These are phyloP conservation scores for Coemansia reversa DNA, from an alignment of 192 early-diverging fungal species.

Conservation along the genomic window DNA sequence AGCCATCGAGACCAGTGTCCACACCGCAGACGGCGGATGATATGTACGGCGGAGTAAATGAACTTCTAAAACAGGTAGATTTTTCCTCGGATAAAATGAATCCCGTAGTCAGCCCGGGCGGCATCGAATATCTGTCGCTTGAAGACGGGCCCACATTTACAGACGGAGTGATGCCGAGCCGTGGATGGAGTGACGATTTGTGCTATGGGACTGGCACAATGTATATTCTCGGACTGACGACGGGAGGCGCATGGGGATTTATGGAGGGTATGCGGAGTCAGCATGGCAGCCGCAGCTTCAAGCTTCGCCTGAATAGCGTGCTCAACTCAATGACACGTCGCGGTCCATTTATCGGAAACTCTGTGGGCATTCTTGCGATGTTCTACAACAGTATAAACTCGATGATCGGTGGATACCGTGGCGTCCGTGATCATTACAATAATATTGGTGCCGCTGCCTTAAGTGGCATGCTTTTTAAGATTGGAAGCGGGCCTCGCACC, in stretches of 20 bases:
- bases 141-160: slow-evolving; percentile 46
- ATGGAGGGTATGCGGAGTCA: slow-evolving; percentile 71
- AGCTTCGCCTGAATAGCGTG: slow-evolving; percentile 77
- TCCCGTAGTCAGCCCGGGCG: slow-evolving; percentile 27
- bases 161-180: slow-evolving; percentile 63
- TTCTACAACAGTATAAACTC: slow-evolving; percentile 77
- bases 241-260: slow-evolving; percentile 75
- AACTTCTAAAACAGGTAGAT: slow-evolving; percentile 50
- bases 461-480: slow-evolving; percentile 77
- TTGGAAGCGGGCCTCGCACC: slow-evolving; percentile 60
- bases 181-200: slow-evolving; percentile 77
- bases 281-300: slow-evolving; percentile 57
- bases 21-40: slow-evolving; percentile 23
- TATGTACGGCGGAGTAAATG: slow-evolving; percentile 47
- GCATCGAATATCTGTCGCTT: slow-evolving; percentile 53
- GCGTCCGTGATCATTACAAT: slow-evolving; percentile 65
- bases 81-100: slow-evolving; percentile 41
- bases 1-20: not conserved
- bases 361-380: slow-evolving; percentile 77
- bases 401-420: slow-evolving; percentile 62
- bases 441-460: slow-evolving; percentile 70
- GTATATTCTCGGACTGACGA: slow-evolving; percentile 70
- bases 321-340: slow-evolving; percentile 81
- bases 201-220: slow-evolving; percentile 81
- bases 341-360: slow-evolving; percentile 83